phyloP scores from a whole-genome alignment of 2,329 filamentous ascomycete genomes.

The Ophiostoma novo-ulmi region DNA sequence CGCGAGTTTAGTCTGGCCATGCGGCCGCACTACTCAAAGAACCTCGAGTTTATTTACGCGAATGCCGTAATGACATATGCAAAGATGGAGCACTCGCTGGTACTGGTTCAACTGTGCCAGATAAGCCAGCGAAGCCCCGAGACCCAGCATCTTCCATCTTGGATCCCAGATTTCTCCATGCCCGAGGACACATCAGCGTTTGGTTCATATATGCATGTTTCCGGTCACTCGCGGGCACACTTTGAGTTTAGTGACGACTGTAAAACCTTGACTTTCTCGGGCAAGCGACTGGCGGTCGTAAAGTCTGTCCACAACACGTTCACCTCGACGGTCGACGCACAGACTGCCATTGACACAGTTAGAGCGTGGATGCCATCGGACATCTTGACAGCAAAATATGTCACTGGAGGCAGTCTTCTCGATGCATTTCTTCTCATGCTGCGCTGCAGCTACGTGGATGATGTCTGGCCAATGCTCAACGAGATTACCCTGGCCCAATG shows the following conservation, averaged over 20 bases:
- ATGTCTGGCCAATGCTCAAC: background rate
- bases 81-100: background rate
- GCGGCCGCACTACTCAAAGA: background rate
- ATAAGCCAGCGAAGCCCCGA: background rate
- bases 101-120: background rate
- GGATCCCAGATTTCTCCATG: background rate
- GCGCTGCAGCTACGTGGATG: background rate
- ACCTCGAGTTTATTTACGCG: background rate
- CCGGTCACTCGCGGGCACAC: background rate
- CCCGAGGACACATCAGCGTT: background rate
- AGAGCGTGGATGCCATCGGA: background rate
- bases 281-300: background rate
- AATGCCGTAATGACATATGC: background rate
- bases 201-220: background rate
- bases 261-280: background rate
- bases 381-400: background rate
- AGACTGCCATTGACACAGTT: background rate
- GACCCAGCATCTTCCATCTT: background rate
- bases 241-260: background rate
- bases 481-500: background rate
- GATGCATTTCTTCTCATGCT: background rate
- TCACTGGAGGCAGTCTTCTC: background rate
- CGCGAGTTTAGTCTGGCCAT: background rate
- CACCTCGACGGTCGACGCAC: background rate
- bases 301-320: background rate